Percentiles rank a stretch among this genome's conserved stretches.
phyloP scores from a whole-genome alignment of 164 flowering plant genomes.

The Vitis amurensis region DNA sequence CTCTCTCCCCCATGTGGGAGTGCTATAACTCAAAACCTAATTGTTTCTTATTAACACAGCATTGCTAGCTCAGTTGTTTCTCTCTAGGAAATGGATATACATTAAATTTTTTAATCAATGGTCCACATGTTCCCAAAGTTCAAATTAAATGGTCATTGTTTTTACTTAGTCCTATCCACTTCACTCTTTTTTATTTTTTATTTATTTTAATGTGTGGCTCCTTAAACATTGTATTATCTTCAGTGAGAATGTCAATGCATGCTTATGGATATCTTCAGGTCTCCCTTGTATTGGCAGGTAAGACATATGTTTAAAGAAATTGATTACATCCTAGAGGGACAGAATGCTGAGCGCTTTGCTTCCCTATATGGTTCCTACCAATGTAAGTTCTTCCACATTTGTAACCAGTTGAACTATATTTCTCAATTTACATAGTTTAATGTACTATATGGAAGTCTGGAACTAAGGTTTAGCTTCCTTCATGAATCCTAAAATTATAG shows the following conservation, averaged over 20 bases:
- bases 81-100: too few relatives aligned
- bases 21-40: too few relatives aligned
- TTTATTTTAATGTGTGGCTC: too few relatives aligned
- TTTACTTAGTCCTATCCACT: not conserved
- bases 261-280: conserved; percentile 32
- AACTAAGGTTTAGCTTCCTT: not conserved
- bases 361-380: conserved; percentile 61
- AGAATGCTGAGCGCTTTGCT: conserved; percentile 97
- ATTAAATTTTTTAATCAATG: not conserved
- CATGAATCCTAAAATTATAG: not conserved
- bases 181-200: not conserved
- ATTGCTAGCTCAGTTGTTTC: too few relatives aligned
- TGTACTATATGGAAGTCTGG: not conserved
- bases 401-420: not conserved
- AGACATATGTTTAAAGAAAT: conserved; percentile 99
- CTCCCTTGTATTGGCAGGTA: conserved; percentile 66
- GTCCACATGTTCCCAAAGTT: not conserved
- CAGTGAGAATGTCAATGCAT: conserved; percentile 13
- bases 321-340: conserved; percentile 85
- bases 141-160: not conserved
- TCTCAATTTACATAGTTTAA: not conserved
- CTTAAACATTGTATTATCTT: not conserved
- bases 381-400: conserved; percentile 35
- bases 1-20: too few relatives aligned
- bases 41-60: too few relatives aligned